Evolutionary conservation across 495 filamentous ascomycete species (phyloP), one percentile per base, ranked within the genome.

Genomic region (Podospora pseudoanserina): DNA sequence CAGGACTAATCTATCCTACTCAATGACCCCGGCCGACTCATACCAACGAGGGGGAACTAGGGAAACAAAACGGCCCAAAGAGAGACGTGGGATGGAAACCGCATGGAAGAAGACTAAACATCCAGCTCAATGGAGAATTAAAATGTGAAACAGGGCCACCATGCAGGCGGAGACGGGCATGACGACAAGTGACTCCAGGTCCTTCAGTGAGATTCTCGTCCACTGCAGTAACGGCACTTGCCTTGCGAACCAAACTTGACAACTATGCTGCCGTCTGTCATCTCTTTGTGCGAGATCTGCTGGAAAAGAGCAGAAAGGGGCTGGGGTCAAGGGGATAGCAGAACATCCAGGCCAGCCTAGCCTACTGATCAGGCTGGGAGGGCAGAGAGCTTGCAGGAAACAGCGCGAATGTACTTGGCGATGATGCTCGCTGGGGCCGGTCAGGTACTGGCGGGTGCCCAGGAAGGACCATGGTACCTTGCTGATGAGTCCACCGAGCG

Each of bases 141-240:
- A 74, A 78, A 78, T 76, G 72, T 83, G 80, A 84, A 84, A 83
- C 79, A 75, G 75, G 71, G 73, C 76, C 72, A 79, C 81, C 81
- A 79, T 79, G 78, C 79, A 75, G 78, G 73, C 79, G 82, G 79
- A 75, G 71, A 75, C 74, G 69, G 77, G 77, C 79, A 82, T 81
- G 76, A 79, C 79, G 77, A 74, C 75, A 81, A 77, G 76, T 77
- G 75, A 79, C 75, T 76, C 72, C 75, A 49, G 49, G 63, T 63
- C 66, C 68, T 30, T 49, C 67, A 71, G 34, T 63, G 34, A 26
- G 53, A 39, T 63, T 65, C 49, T 20, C 23, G 18, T 58, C 28
- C 13, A 67, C 56, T 64, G 59, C 68, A 66, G 66, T 63, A 71
- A 69, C 68, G 67, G 72, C 66, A 71, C 65, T 70, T 71, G 60